Conservation (phyloP, 179 eudicot species). For the Nepenthes alata region DNA sequence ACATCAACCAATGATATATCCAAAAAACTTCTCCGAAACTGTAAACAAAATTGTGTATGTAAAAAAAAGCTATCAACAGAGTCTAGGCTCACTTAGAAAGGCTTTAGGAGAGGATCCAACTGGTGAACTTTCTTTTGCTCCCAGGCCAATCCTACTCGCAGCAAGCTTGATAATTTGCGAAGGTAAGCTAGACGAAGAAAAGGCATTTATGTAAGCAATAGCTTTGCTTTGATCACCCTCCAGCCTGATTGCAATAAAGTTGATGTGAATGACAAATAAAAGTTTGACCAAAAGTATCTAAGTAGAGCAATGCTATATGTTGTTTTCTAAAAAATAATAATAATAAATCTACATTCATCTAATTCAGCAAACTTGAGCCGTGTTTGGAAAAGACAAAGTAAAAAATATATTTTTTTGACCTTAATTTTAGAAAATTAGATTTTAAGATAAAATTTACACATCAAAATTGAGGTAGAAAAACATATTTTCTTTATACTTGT, state of each 20-base stretch:
- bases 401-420: too few species aligned
- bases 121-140: constrained; percentile 20
- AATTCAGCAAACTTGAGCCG: too few species aligned
- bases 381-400: too few species aligned
- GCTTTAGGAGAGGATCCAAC: constrained; percentile 40
- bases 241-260: constrained; percentile 19
- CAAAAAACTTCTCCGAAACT: too few species aligned
- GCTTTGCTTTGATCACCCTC: constrained; percentile 30
- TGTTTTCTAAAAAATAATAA: too few species aligned
- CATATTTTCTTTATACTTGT: too few species aligned
- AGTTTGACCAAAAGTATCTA: neutral
- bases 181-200: constrained; percentile 33
- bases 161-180: constrained; percentile 27
- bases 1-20: too few species aligned
- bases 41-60: neutral
- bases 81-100: constrained; percentile 22
- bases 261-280: neutral
- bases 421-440: too few species aligned
- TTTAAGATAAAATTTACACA: too few species aligned
- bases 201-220: constrained; percentile 33
- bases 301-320: too few species aligned
- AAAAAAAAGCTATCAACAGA: neutral
- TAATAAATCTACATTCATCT: too few species aligned
- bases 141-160: constrained; percentile 17
- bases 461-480: too few species aligned